A percentile compares a stretch with the other conserved stretches of the same genome.
These are phyloP conservation scores for Reutealis trisperma DNA, from an alignment of 345 rosid genomes.

Conservation along the genomic window DNA sequence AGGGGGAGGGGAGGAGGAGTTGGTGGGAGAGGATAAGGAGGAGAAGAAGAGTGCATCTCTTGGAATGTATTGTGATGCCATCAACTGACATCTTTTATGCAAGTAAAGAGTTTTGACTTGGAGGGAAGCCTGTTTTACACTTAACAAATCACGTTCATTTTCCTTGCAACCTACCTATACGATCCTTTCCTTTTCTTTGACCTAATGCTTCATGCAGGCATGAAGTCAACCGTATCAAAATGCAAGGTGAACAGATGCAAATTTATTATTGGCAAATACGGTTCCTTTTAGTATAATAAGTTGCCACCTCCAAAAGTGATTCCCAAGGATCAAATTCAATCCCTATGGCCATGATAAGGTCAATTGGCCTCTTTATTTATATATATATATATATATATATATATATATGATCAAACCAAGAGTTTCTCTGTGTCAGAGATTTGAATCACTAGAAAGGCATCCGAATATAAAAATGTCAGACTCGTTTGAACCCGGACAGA, in stretches of 20 bases:
- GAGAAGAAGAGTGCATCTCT: slow-evolving; percentile 5
- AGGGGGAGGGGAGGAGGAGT: not conserved
- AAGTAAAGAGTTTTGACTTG: not conserved
- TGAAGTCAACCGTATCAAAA: not conserved
- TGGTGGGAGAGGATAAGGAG: not conserved
- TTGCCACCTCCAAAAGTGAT: not conserved
- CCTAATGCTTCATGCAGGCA: not conserved
- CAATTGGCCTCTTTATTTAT: not conserved
- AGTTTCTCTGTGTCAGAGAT: too few relatives aligned
- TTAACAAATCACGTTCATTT: slow-evolving; percentile 5
- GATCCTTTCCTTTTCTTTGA: not conserved
- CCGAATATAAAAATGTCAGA: too few relatives aligned
- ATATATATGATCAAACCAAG: too few relatives aligned
- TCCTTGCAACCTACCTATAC: slow-evolving; percentile 9
- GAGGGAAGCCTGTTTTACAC: not conserved
- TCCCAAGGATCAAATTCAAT: not conserved
- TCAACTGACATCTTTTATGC: not conserved
- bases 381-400: too few relatives aligned
- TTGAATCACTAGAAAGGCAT: too few relatives aligned
- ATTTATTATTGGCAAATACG: not conserved
- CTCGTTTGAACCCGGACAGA: too few relatives aligned
- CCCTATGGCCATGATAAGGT: not conserved
- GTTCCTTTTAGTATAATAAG: not conserved
- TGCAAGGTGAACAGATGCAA: not conserved
- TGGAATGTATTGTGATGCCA: not conserved